phyloP scores from a whole-genome alignment of 2,329 filamentous ascomycete species.

The Diaporthe caulivora region DNA sequence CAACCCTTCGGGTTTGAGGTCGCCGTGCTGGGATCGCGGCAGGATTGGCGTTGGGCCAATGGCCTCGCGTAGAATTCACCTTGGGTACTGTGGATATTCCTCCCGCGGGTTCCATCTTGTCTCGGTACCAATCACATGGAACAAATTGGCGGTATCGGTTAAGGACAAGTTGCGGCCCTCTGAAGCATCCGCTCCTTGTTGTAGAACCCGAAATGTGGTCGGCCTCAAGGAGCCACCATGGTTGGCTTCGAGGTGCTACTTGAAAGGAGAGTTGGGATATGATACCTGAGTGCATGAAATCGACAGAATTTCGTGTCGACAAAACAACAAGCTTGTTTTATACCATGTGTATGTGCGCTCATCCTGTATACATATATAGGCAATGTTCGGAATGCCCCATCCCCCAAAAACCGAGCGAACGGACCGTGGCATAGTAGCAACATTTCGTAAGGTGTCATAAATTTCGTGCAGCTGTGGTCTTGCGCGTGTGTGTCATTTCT shows the following conservation, averaged over 20 bases:
- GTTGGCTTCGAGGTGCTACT: background rate
- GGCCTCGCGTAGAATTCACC: background rate
- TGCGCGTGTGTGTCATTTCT: background rate
- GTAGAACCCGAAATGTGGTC: background rate
- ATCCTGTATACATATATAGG: slow-evolving; percentile 12
- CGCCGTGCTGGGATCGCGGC: background rate
- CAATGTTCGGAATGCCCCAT: background rate
- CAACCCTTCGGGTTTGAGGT: background rate
- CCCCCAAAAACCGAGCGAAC: background rate
- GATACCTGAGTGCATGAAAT: too few species aligned
- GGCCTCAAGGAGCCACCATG: background rate
- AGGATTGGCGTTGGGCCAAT: background rate
- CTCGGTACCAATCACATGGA: background rate
- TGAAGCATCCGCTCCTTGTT: background rate
- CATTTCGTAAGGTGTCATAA: background rate
- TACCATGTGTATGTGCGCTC: background rate
- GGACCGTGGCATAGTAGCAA: background rate
- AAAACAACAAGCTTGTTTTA: background rate
- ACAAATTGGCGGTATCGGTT: background rate
- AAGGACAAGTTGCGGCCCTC: background rate
- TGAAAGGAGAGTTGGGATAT: background rate
- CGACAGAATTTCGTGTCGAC: background rate
- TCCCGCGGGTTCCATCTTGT: background rate
- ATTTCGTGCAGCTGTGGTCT: background rate
- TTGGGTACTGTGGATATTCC: background rate